These are phyloP conservation scores for Hanseniaspora thailandica DNA, from an alignment of 805 yeast genomes.

Conservation along the genomic window DNA sequence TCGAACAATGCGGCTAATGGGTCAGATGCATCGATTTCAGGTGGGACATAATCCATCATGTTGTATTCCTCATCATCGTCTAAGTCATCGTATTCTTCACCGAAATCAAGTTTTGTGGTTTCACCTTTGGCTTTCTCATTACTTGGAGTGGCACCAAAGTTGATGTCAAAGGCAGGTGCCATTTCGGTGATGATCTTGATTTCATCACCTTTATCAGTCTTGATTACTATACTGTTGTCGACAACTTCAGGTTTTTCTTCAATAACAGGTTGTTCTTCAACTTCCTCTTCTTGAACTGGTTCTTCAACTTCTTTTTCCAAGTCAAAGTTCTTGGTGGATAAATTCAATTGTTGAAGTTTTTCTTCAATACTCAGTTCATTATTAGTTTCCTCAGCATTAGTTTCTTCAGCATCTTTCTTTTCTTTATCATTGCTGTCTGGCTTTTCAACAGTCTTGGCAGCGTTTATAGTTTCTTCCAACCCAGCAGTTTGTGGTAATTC, in stretches of 20 bases:
- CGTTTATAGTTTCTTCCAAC: conserved; percentile 54
- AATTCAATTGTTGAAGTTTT: conserved; percentile 16
- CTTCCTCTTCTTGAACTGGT: conserved; percentile 3
- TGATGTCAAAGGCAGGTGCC: conserved; percentile 23
- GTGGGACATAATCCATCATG: conserved; percentile 23
- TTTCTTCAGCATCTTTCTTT: conserved; percentile 13
- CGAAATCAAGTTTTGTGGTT: conserved; percentile 15
- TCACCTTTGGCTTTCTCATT: conserved; percentile 20
- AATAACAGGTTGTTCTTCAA: conserved; percentile 10
- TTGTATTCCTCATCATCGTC: conserved; percentile 22
- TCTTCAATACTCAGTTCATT: conserved; percentile 14
- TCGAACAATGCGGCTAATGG: conserved; percentile 32
- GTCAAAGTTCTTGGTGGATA: conserved; percentile 19
- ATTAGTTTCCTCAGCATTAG: conserved; percentile 16
- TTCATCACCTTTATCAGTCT: conserved; percentile 10
- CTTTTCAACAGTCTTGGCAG: conserved; percentile 43
- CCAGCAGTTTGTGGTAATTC: conserved; percentile 56
- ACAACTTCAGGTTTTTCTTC: too few relatives aligned
- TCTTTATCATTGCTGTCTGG: conserved; percentile 18
- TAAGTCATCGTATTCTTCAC: conserved; percentile 18
- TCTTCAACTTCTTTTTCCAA: conserved; percentile 16
- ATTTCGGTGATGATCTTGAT: conserved; percentile 22
- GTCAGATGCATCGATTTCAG: conserved; percentile 30
- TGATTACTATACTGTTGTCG: background rate
- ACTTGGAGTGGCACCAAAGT: conserved; percentile 12